Evolutionary conservation across 2,329 filamentous ascomycete genomes (phyloP).

Genomic region (Pseudomassariella vexata): DNA sequence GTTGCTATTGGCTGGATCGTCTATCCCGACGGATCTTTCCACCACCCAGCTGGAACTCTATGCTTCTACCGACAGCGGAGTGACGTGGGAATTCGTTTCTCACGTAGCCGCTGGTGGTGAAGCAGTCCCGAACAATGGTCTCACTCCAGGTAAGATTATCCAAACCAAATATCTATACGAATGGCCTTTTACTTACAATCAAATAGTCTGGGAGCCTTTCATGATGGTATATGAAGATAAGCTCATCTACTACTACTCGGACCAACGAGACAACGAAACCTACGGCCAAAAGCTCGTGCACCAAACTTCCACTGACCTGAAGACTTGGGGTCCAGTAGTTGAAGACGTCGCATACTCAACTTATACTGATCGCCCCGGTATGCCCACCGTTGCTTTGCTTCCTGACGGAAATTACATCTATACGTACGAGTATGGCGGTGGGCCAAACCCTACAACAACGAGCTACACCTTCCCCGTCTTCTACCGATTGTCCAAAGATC

Average conservation of each 20-base stretch:
- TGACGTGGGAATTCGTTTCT: slow-evolving; percentile 62
- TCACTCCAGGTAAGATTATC: too few species aligned
- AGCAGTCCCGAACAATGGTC: slow-evolving; percentile 56
- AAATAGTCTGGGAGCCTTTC: slow-evolving; percentile 72
- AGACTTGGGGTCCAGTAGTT: slow-evolving; percentile 52
- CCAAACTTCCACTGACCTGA: slow-evolving; percentile 53
- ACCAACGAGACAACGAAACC: slow-evolving; percentile 55
- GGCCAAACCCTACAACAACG: slow-evolving; percentile 11
- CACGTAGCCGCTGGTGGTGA: slow-evolving; percentile 59
- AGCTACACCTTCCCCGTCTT: slow-evolving; percentile 21
- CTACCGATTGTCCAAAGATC: slow-evolving; percentile 24
- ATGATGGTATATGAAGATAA: slow-evolving; percentile 52
- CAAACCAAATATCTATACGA: too few species aligned
- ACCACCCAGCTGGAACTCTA: slow-evolving; percentile 66
- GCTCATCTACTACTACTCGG: slow-evolving; percentile 64
- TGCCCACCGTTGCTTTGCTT: slow-evolving; percentile 48
- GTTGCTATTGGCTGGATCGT: slow-evolving; percentile 55
- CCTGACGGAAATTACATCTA: slow-evolving; percentile 57
- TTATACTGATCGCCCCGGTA: slow-evolving; percentile 25
- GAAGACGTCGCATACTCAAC: slow-evolving; percentile 54
- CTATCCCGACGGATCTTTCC: slow-evolving; percentile 53
- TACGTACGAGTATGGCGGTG: slow-evolving; percentile 29
- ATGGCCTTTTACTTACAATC: too few species aligned
- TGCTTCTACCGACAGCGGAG: slow-evolving; percentile 53
- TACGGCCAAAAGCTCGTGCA: slow-evolving; percentile 67